Conservation (phyloP, 2,329 filamentous ascomycete genomes). For the Fusarium annulatum region DNA sequence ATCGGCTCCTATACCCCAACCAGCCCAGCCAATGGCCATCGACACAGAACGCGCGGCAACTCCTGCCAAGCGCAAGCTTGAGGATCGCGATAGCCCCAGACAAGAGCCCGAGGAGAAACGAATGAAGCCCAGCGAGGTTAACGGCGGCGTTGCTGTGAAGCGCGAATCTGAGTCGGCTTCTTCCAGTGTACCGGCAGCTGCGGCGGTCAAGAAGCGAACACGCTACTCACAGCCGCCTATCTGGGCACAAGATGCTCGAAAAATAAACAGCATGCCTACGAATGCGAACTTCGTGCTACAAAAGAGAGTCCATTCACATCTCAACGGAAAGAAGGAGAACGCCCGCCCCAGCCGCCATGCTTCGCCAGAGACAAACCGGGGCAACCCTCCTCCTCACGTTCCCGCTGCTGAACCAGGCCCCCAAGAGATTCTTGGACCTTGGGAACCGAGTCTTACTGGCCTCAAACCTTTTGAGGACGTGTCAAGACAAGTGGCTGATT, state of each 20-base stretch:
- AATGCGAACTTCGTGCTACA: slow-evolving; percentile 46
- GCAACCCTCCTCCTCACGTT: slow-evolving; percentile 28
- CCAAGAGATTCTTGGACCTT: slow-evolving; percentile 61
- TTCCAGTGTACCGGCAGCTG: slow-evolving; percentile 48
- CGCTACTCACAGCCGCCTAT: slow-evolving; percentile 55
- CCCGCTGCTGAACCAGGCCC: slow-evolving; percentile 46
- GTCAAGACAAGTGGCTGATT: slow-evolving; percentile 81
- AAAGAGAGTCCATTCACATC: slow-evolving; percentile 42
- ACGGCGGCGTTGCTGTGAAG: slow-evolving; percentile 51
- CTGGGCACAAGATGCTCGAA: slow-evolving; percentile 60
- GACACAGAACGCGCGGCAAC: slow-evolving; percentile 50
- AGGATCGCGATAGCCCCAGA: slow-evolving; percentile 55
- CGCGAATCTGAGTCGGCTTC: slow-evolving; percentile 45
- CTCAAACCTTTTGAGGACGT: slow-evolving; percentile 79
- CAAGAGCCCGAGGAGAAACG: slow-evolving; percentile 63
- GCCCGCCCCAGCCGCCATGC: slow-evolving; percentile 58
- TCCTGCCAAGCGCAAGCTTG: slow-evolving; percentile 55
- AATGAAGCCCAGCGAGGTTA: slow-evolving; percentile 61
- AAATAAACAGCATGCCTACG: slow-evolving; percentile 51
- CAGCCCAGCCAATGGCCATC: slow-evolving; percentile 46
- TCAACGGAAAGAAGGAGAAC: slow-evolving; percentile 55
- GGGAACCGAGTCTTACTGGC: slow-evolving; percentile 77
- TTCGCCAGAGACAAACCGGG: slow-evolving; percentile 40
- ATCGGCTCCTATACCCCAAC: slow-evolving; percentile 37
- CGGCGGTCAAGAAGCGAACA: slow-evolving; percentile 54